Conservation (phyloP, 805 yeast species). For the Kuraishia floccosa region DNA sequence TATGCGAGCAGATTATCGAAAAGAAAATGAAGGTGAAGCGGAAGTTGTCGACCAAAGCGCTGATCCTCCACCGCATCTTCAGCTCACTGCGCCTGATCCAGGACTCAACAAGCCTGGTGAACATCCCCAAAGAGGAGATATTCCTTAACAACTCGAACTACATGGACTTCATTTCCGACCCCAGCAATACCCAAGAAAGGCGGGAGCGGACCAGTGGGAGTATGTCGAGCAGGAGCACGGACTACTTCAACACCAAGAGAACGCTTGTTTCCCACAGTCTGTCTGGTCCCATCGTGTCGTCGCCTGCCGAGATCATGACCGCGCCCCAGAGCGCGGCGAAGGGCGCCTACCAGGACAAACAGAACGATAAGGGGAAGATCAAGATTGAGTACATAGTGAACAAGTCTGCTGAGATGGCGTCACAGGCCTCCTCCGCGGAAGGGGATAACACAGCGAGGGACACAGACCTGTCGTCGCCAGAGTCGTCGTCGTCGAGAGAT, state of each 20-base stretch:
- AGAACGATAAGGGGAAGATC: constrained; percentile 34
- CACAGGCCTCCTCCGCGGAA: too few species aligned
- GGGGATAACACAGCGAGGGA: constrained; percentile 2
- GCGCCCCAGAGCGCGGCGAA: constrained; percentile 3
- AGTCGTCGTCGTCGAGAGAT: constrained; percentile 6
- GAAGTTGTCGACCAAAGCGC: constrained; percentile 63
- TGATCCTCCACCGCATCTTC: constrained; percentile 66
- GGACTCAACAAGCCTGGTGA: constrained; percentile 52
- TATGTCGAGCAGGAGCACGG: background rate
- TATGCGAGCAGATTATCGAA: constrained; percentile 67
- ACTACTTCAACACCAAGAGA: background rate
- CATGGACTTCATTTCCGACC: constrained; percentile 18
- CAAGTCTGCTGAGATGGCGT: constrained; percentile 15
- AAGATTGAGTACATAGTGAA: constrained; percentile 30
- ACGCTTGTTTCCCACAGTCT: background rate
- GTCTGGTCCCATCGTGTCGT: constrained; percentile 1
- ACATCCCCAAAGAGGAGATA: constrained; percentile 19
- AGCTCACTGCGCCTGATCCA: constrained; percentile 66
- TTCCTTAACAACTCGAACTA: constrained; percentile 22
- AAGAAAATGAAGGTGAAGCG: constrained; percentile 57
- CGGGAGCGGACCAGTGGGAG: background rate
- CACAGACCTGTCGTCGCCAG: constrained; percentile 1
- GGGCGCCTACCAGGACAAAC: constrained; percentile 28
- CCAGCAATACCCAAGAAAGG: constrained; percentile 1
- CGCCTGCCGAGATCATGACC: too few species aligned